Evolutionary conservation across 352 stramenopile genomes (phyloP), one percentile per base, ranked within the genome.

Genomic region (Blastocystis sp.): DNA sequence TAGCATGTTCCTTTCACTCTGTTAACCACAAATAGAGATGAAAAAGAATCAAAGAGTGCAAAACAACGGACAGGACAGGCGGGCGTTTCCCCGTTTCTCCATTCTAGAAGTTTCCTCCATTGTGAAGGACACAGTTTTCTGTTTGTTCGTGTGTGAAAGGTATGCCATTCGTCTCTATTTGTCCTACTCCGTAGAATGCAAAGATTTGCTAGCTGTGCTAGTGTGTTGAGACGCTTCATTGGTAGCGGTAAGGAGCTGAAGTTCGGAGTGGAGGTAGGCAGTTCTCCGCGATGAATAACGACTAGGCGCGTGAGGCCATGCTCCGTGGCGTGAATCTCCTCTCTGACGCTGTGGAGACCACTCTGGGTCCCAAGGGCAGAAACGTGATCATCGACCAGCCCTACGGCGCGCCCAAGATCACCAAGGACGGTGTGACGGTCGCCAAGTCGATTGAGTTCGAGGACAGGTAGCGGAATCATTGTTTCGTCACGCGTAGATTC

Each of bases 381-480:
- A 99, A 99, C 92, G 97, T 97, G 52, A 96, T 99, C 76, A 97
- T 99, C 89, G 96, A 98, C 88, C 97, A 99, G 92, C 94, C 95
- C 45, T 98, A 96, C 90, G 96, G 96, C 62, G 91, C 95, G 52
- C 95, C 96, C 28, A 97, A 98, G 92, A 98, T 98, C 91, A 98
- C 95, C 84, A 98, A 98, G 88, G 96, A 98, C 91, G 96, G 96
- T 91, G 96, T 98, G 14, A 98, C 96, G 21, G 95, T 98, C 45
- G 96, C 96, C 70, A 98, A 98, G 91, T 92, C 94, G 87, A 98
- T 98, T 89, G 96, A 98, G 89, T 97, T 98, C 89, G 95, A 96
- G 90, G 94, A 98, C 91, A 94, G 94, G 89, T 96, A 97, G 81
- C 91, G 95, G 90, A 93, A 96, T 89, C 93, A 90, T 91, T 45